Evolutionary conservation across 2,329 filamentous ascomycete species (phyloP), one percentile per base, ranked within the genome.

Genomic region (Diplodia sapinea): DNA sequence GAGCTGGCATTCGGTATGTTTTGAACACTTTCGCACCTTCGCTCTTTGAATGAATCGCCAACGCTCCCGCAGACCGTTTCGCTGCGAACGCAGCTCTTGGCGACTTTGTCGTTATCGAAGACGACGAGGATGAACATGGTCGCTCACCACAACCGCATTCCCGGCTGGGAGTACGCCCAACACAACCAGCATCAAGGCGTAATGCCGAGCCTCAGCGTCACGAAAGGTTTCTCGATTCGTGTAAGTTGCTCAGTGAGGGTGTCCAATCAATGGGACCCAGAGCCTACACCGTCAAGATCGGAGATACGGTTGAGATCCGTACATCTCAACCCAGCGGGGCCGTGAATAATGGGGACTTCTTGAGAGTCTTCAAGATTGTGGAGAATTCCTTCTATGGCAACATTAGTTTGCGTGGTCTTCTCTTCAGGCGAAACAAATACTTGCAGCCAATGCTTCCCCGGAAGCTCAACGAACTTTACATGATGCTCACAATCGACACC

Each of bases 281-380:
- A 3, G 64, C 38, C 5, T 31, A 2, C 1, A 49, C 26, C 1
- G 2, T 66, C 3, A 38, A 15, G 3, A 9, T 61, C 1, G 65
- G 65, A 6, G 54, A 61, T 11, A 43, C 65, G 1, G 43, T 66
- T 0, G 54, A 66, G 33, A 4, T 56, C 6, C 17, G 4, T 6
- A 12, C 17, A 20, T 1, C 12, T 4, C 29, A 17, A 2, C 3
- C 5, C 26, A 15, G 1, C 29, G 12, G 17, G 2, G 2, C 31
- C 3, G n/a, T 54, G 2, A 3, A 43, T 4, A 1, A 6, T 9
- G 62, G 62, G n/a, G 47, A 51, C 3, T 66, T 66, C 17, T 6
- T 66, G 6, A 4, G 65, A 13, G 54, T 66, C 1, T 5, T 52
- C 4, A 40, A 52, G 6, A 66, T 66, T 9, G 12, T 66, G 11